Base-by-base conservation (phyloP, 768 basidiomycete species). In the Leccinum olivaceopallidum region DNA sequence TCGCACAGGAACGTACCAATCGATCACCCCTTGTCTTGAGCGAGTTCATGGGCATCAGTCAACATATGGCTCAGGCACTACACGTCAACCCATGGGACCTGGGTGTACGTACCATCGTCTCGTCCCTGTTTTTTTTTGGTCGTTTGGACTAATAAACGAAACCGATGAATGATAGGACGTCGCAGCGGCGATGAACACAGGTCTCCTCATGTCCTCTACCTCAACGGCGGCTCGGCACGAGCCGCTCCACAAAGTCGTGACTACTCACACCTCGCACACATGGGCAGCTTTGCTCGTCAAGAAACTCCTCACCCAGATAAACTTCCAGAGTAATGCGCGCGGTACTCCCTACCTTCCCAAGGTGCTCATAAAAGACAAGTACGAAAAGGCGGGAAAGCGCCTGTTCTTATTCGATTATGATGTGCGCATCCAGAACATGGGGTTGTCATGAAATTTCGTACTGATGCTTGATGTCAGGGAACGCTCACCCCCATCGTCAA, bases 401-500 rank as follows among this genome's bases (percentile, higher is more conserved):
- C 73, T 98, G 62, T 88, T 98, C 74, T 81, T 98, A 75, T 94
- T 98, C 66, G 96, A 98, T 75, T 99, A 99, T 72, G 95, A 97
- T 71, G 92, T 94, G 61, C 69, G 90, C 81, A 18, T 48, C 57
- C 44, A 47, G 3, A 47, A 47, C 12, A 30, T 30, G 20, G n/a
- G n/a, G 20, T 6, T 20, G 44, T 20, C 12, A 5, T 47, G 12
- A 20, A 37, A 20, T 47, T 47, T 47, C 2, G 44, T 47, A 47
- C 44, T 47, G 3, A 47, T 47, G 44, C 20, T 20, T 12, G 20
- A 47, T 47, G 12, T 3, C 54, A 96, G 91, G 96, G 96, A 6
- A 99, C 96, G 0, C 87, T 99, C 62, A 88, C 96, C 2, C 96
- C 96, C 2, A 98, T 99, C 75, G 96, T 99, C 73, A 96, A 94